Percentiles rank a stretch among this genome's conserved stretches.
phyloP scores from a whole-genome alignment of 768 basidiomycete genomes.

The Mycena vulgaris region DNA sequence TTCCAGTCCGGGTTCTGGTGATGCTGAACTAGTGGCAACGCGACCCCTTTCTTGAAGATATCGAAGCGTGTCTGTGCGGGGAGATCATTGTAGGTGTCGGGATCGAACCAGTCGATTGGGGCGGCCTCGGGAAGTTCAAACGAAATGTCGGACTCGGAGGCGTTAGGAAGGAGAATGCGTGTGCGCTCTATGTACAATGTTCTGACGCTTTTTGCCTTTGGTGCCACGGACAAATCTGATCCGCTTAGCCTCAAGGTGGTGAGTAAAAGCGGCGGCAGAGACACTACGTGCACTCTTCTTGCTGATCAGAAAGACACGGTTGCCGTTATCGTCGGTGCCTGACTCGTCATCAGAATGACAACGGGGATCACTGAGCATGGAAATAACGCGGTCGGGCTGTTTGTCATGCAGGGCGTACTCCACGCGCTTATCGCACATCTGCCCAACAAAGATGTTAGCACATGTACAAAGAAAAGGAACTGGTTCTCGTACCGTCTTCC shows the following conservation, averaged over 20 bases:
- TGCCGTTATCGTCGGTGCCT: not conserved
- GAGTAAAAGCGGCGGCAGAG: not conserved
- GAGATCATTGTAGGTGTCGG: conserved; percentile 41
- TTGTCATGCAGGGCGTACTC: too few species aligned
- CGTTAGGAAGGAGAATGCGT: not conserved
- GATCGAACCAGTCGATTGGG: conserved; percentile 45
- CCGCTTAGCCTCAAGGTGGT: not conserved
- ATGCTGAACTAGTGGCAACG: conserved; percentile 32
- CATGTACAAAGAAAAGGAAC: too few species aligned
- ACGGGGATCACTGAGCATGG: not conserved
- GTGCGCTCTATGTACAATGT: not conserved
- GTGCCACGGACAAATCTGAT: not conserved
- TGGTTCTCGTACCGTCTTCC: too few species aligned
- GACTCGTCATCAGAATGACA: conserved; percentile 23
- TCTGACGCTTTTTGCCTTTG: not conserved
- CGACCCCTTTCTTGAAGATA: conserved; percentile 34
- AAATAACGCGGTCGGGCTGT: not conserved
- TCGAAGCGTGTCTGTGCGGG: conserved; percentile 31
- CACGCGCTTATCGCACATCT: too few species aligned
- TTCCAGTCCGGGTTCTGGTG: conserved; percentile 37
- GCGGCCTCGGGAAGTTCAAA: conserved; percentile 28
- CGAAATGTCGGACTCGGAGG: not conserved
- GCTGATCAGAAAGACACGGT: not conserved
- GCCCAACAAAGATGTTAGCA: too few species aligned
- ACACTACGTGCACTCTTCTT: not conserved